Evolutionary conservation across 352 stramenopile genomes (phyloP).

Genomic region (Phytopythium aichiense): DNA sequence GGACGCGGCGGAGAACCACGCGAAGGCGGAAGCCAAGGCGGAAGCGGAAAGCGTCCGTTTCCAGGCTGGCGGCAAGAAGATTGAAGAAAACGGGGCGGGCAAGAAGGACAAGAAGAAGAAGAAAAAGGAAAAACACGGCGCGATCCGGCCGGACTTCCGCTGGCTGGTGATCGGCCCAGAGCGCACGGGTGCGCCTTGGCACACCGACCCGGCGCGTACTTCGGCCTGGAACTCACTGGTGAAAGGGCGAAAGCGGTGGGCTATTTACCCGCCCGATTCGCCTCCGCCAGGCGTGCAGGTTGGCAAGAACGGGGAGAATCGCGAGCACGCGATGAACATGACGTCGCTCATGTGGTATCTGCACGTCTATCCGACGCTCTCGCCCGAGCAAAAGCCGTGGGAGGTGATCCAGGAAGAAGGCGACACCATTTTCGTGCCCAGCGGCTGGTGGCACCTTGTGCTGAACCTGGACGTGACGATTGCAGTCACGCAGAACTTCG

Average conservation of each 20-base stretch:
- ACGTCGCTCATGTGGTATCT: conserved; percentile 84
- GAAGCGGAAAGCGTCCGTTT: conserved; percentile 22
- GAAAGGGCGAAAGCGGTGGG: conserved; percentile 93
- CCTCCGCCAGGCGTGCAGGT: conserved; percentile 63
- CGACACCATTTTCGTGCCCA: conserved; percentile 96
- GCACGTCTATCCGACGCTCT: conserved; percentile 79
- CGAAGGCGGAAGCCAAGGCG: conserved; percentile 17
- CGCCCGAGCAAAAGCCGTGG: conserved; percentile 62
- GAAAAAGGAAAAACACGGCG: conserved; percentile 33
- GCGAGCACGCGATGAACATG: conserved; percentile 67
- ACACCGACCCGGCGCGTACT: conserved; percentile 94
- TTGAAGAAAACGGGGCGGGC: not conserved
- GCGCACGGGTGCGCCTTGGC: conserved; percentile 90
- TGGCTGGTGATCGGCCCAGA: conserved; percentile 84
- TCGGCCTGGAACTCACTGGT: conserved; percentile 96
- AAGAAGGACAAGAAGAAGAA: conserved; percentile 20
- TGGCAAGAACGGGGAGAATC: conserved; percentile 43
- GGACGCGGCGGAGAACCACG: conserved; percentile 18
- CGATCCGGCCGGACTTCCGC: conserved; percentile 61
- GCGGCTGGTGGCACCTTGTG: conserved; percentile 97
- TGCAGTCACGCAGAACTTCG: conserved; percentile 96
- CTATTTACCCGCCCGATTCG: conserved; percentile 91
- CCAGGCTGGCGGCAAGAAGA: conserved; percentile 30
- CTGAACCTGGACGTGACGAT: conserved; percentile 95
- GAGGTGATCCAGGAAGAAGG: conserved; percentile 90